phyloP scores from a whole-genome alignment of 352 stramenopile species.

The Blastocystis sp. region DNA sequence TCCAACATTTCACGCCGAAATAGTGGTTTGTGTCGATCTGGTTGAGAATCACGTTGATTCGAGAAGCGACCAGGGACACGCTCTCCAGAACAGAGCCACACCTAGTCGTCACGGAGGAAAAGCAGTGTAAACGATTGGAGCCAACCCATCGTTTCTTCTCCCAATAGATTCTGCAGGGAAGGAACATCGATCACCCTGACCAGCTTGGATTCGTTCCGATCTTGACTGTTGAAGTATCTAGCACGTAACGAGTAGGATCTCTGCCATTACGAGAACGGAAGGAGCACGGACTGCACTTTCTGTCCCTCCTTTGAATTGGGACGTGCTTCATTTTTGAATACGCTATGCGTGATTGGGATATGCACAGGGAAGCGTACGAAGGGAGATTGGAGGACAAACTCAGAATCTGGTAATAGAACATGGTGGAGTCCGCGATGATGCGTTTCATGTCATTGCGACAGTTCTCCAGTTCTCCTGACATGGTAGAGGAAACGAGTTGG shows the following conservation, averaged over 20 bases:
- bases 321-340: neutral
- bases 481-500: too few species aligned
- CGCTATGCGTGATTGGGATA: neutral
- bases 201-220: slow-evolving; percentile 5
- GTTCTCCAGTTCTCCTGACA: slow-evolving; percentile 4
- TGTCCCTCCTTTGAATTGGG: neutral
- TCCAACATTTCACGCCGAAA: slow-evolving; percentile 22
- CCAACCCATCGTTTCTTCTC: slow-evolving; percentile 3
- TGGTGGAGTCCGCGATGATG: neutral
- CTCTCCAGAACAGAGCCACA: slow-evolving; percentile 1
- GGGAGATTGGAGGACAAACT: neutral
- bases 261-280: neutral
- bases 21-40: slow-evolving; percentile 23
- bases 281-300: neutral
- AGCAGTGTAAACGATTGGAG: slow-evolving; percentile 1
- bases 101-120: neutral
- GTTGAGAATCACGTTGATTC: slow-evolving; percentile 10
- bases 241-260: neutral
- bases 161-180: neutral
- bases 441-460: neutral
- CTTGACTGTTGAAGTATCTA: slow-evolving; percentile 56
- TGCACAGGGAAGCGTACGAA: neutral
- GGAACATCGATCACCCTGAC: neutral
- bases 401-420: slow-evolving; percentile 1
- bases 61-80: neutral